Evolutionary conservation across 208 protist genomes (phyloP).

Genomic region (Acanthamoeba divionensis): DNA sequence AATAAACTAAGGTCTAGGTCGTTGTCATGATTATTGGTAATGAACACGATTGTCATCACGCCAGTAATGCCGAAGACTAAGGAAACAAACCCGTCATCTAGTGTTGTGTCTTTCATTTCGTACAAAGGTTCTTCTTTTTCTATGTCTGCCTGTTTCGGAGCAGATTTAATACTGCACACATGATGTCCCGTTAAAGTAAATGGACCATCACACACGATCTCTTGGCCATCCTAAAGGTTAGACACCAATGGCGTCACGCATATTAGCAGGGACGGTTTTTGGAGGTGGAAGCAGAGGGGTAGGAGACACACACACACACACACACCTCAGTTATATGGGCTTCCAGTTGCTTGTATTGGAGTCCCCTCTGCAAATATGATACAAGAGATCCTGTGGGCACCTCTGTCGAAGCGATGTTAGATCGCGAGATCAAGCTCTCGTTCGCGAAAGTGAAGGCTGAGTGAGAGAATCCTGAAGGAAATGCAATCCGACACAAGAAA

Average conservation of each 20-base stretch:
- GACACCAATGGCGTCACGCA: not conserved
- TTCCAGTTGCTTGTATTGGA: constrained; percentile 87
- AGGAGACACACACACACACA: not conserved
- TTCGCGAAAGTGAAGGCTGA: constrained; percentile 86
- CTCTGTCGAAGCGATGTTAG: constrained; percentile 73
- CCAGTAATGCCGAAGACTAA: not conserved
- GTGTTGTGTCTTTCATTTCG: constrained; percentile 29
- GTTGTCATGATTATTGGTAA: too few relatives aligned
- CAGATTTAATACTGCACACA: constrained; percentile 53
- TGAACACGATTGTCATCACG: not conserved
- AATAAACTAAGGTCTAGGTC: not conserved
- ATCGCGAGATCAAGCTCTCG: constrained; percentile 80
- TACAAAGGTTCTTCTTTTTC: constrained; percentile 50
- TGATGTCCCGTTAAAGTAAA: constrained; percentile 62
- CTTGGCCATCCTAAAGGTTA: constrained; percentile 65
- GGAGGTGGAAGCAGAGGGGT: not conserved
- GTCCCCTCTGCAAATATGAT: constrained; percentile 87
- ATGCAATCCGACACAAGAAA: not conserved
- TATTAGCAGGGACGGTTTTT: not conserved
- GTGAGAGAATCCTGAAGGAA: constrained; percentile 82
- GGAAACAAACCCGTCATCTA: not conserved
- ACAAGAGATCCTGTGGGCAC: constrained; percentile 83
- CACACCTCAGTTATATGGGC: constrained; percentile 76
- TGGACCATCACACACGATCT: constrained; percentile 57
- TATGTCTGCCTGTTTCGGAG: not conserved